These are phyloP conservation scores for Lablab purpureus DNA, from an alignment of 306 rosid species.

Conservation along the genomic window DNA sequence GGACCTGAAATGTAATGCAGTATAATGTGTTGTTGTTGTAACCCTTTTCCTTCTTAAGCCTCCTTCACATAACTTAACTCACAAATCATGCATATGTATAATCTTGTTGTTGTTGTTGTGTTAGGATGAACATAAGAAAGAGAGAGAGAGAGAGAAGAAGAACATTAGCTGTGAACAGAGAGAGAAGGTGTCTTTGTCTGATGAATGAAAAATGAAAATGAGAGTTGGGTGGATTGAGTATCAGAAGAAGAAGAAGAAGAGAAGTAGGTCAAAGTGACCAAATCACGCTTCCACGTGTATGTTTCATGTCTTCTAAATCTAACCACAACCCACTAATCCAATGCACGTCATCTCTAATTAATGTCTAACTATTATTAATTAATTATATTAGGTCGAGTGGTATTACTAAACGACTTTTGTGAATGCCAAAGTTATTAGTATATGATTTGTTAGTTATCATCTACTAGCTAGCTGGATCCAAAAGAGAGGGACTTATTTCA, in stretches of 20 bases:
- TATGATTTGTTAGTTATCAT: too few species aligned
- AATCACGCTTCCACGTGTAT: conserved; percentile 34
- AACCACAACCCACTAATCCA: conserved; percentile 41
- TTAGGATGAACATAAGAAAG: not conserved
- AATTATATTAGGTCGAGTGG: conserved; percentile 8
- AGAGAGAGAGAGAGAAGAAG: conserved; percentile 2
- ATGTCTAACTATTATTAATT: not conserved
- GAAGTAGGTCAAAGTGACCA: conserved; percentile 60
- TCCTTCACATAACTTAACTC: conserved; percentile 50
- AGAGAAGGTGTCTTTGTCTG: conserved; percentile 19
- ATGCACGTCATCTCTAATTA: conserved; percentile 23
- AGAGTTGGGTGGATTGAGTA: conserved; percentile 50
- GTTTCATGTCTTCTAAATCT: conserved; percentile 26
- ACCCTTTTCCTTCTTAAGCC: conserved; percentile 52
- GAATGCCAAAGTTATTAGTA: too few species aligned
- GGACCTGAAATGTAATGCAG: conserved; percentile 58
- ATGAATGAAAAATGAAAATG: conserved; percentile 26
- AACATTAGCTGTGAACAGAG: too few species aligned
- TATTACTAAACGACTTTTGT: conserved; percentile 25
- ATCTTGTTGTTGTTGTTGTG: not conserved
- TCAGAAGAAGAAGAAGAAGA: conserved; percentile 34
- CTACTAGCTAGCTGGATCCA: conserved; percentile 13
- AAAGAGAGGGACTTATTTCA: too few species aligned
- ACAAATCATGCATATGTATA: conserved; percentile 44
- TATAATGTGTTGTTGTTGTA: not conserved